These are phyloP conservation scores for Calonectria honghensis DNA, from an alignment of 2,329 filamentous ascomycete species.

Conservation along the genomic window DNA sequence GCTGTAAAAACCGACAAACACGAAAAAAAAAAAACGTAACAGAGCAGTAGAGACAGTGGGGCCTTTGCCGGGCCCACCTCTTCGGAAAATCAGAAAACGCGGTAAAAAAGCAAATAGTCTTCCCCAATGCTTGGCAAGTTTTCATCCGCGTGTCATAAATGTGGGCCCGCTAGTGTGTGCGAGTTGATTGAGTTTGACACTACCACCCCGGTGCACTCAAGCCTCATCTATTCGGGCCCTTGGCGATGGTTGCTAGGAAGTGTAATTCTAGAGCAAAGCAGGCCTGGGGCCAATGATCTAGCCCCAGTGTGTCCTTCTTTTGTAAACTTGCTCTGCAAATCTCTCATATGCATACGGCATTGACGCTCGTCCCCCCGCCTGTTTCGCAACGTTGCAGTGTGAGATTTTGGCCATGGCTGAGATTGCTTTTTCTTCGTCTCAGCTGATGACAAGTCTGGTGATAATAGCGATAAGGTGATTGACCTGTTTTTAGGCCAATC, in stretches of 20 bases:
- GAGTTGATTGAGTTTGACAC: background rate
- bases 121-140: background rate
- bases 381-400: background rate
- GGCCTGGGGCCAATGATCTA: background rate
- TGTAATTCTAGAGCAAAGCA: background rate
- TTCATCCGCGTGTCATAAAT: background rate
- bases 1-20: no score
- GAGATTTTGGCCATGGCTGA: background rate
- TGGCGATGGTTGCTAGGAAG: background rate
- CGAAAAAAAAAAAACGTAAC: no score
- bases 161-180: background rate
- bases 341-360: background rate
- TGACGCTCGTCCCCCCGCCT: background rate
- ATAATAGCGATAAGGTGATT: background rate
- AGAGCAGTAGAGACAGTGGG: no score
- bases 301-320: background rate
- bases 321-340: background rate
- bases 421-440: constrained; percentile 2
- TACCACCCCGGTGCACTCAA: background rate
- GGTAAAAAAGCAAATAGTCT: background rate
- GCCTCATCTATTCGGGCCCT: background rate
- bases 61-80: no score
- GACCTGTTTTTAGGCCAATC: background rate
- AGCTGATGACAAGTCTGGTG: background rate
- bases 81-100: background rate